These are phyloP conservation scores for Globisporangium perplexum DNA, from an alignment of 352 stramenopile species.

Conservation along the genomic window DNA sequence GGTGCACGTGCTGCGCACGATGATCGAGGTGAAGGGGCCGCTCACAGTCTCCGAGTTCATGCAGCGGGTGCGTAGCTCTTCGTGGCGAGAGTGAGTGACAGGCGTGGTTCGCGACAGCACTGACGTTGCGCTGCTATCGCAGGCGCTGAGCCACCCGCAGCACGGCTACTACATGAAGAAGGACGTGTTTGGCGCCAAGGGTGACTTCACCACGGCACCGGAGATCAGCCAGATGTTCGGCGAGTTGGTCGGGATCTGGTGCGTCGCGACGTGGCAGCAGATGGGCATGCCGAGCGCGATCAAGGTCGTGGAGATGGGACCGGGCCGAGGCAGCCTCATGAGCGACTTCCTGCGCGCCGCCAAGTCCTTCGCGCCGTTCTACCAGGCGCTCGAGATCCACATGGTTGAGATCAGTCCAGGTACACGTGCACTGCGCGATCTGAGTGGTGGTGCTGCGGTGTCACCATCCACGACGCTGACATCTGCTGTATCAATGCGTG, in stretches of 20 bases:
- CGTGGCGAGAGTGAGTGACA: background rate
- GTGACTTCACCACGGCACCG: conserved; percentile 92
- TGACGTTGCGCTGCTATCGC: background rate
- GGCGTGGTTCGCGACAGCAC: background rate
- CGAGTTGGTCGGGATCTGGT: conserved; percentile 91
- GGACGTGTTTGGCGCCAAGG: conserved; percentile 87
- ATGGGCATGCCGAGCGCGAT: conserved; percentile 70
- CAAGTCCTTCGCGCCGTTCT: conserved; percentile 86
- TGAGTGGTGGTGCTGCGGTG: too few relatives aligned
- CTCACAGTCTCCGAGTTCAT: conserved; percentile 96
- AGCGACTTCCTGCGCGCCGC: conserved; percentile 89
- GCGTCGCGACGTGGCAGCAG: conserved; percentile 88
- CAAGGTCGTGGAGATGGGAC: conserved; percentile 90
- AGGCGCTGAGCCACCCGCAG: conserved; percentile 86
- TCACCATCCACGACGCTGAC: background rate
- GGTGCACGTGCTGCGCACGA: conserved; percentile 75
- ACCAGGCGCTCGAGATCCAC: conserved; percentile 80
- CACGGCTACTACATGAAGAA: conserved; percentile 96
- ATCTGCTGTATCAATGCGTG: background rate
- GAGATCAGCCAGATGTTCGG: conserved; percentile 94
- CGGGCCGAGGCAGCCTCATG: conserved; percentile 92
- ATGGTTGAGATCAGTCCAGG: conserved; percentile 89
- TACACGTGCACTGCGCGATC: too few relatives aligned
- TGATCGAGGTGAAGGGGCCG: conserved; percentile 91
- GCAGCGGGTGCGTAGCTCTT: conserved; percentile 36